phyloP scores from a whole-genome alignment of 1,139 yeast genomes.

The Zygoascus sp. region DNA sequence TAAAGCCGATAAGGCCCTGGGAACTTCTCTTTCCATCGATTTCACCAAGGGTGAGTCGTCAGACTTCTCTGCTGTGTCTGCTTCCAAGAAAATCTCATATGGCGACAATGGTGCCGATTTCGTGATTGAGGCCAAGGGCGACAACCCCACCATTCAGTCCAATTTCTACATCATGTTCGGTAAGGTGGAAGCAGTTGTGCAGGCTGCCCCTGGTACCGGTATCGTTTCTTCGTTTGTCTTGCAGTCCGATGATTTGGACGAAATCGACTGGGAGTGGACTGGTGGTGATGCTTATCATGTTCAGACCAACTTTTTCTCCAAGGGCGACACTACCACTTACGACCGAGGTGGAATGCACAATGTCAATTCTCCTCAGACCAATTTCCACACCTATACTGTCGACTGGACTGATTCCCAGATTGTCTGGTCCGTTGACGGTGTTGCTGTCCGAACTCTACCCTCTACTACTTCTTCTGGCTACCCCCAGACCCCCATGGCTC shows the following conservation, averaged over 20 bases:
- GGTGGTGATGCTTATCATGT: slow-evolving; percentile 71
- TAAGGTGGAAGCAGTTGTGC: slow-evolving; percentile 62
- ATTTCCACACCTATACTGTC: slow-evolving; percentile 69
- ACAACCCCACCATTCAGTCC: slow-evolving; percentile 71
- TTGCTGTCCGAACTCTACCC: slow-evolving; percentile 49
- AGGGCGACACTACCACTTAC: slow-evolving; percentile 69
- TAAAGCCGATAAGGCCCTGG: slow-evolving; percentile 33
- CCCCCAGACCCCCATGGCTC: slow-evolving; percentile 75
- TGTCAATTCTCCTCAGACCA: slow-evolving; percentile 46
- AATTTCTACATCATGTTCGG: slow-evolving; percentile 86
- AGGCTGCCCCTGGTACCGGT: slow-evolving; percentile 73
- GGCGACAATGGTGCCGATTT: slow-evolving; percentile 55
- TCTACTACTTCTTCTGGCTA: slow-evolving; percentile 43
- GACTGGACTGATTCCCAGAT: slow-evolving; percentile 70
- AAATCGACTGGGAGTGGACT: slow-evolving; percentile 79
- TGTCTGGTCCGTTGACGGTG: slow-evolving; percentile 61
- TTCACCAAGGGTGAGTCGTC: slow-evolving; percentile 27
- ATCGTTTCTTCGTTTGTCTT: slow-evolving; percentile 74
- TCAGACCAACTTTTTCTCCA: slow-evolving; percentile 77
- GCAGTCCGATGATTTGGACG: slow-evolving; percentile 83
- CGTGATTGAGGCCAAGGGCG: slow-evolving; percentile 55
- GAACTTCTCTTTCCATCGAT: slow-evolving; percentile 26
- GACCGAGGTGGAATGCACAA: slow-evolving; percentile 72
- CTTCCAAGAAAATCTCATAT: slow-evolving; percentile 27
- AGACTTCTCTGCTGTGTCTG: slow-evolving; percentile 21